A percentile compares a stretch with the other conserved stretches of the same genome.
Conservation (phyloP, 345 rosid genomes). For the Rhodamnia rubescens region DNA sequence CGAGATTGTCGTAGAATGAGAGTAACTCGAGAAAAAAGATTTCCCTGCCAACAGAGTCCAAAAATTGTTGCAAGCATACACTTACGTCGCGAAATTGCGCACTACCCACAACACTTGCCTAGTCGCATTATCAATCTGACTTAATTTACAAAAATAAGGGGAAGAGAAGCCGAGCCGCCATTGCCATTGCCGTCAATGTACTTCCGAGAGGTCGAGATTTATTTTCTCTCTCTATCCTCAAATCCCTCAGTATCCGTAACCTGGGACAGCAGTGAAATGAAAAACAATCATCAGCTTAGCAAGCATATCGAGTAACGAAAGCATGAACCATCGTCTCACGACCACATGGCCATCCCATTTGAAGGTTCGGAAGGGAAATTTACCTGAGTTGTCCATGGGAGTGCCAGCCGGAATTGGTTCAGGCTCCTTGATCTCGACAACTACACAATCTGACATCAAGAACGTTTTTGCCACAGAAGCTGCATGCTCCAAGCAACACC, state of each 20-base stretch:
- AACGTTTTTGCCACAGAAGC: slow-evolving; percentile 96
- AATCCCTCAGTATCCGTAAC: slow-evolving; percentile 29
- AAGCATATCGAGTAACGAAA: not conserved
- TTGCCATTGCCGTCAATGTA: not conserved
- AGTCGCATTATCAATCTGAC: not conserved
- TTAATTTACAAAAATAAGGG: not conserved
- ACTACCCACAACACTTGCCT: not conserved
- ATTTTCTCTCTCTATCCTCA: not conserved
- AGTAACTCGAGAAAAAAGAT: not conserved
- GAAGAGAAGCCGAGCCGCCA: not conserved
- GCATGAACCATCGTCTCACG: not conserved
- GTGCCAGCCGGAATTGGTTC: slow-evolving; percentile 58
- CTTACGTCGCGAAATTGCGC: not conserved
- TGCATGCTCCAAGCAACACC: slow-evolving; percentile 99
- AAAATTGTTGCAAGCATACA: not conserved
- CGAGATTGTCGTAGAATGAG: not conserved
- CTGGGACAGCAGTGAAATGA: slow-evolving; percentile 3
- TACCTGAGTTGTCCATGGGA: slow-evolving; percentile 99
- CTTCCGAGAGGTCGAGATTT: not conserved
- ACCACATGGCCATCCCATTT: not conserved
- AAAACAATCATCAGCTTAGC: not conserved
- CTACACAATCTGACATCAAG: slow-evolving; percentile 97
- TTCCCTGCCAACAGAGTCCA: not conserved
- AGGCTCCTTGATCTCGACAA: slow-evolving; percentile 95
- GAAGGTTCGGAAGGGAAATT: not conserved